Evolutionary conservation across 371 early-diverging fungal species (phyloP).

Genomic region (Zopfochytrium polystomum): DNA sequence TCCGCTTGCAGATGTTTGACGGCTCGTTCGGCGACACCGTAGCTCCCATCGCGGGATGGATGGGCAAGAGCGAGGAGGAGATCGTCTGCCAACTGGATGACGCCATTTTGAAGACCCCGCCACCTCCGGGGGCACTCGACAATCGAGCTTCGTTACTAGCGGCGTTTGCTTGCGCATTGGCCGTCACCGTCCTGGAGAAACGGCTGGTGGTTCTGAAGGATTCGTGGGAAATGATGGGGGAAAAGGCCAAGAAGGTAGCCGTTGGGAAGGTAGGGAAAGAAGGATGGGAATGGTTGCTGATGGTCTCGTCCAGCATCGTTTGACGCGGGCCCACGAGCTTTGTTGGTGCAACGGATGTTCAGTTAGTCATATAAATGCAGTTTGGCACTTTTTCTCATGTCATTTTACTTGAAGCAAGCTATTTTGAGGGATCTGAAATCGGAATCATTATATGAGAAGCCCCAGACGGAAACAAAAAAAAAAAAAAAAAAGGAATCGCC

Average conservation of each 20-base stretch:
- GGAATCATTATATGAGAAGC: too few species aligned
- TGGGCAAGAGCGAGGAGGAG: neutral
- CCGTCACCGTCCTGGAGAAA: slow-evolving; percentile 19
- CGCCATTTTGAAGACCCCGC: neutral
- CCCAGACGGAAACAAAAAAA: too few species aligned
- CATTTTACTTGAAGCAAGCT: too few species aligned
- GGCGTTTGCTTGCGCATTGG: slow-evolving; percentile 13
- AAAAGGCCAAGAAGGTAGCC: slow-evolving; percentile 19
- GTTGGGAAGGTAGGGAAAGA: slow-evolving; percentile 3
- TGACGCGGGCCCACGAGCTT: too few species aligned
- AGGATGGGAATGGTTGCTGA: slow-evolving; percentile 6
- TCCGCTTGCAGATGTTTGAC: neutral
- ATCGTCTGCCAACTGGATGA: neutral
- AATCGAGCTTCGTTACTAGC: neutral
- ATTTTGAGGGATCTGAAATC: too few species aligned
- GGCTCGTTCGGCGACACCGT: neutral
- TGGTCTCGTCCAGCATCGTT: neutral
- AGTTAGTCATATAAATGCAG: too few species aligned
- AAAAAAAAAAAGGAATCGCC: too few species aligned
- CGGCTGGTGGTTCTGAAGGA: slow-evolving; percentile 14
- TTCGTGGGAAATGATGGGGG: slow-evolving; percentile 33
- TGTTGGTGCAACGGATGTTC: too few species aligned
- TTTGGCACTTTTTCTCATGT: too few species aligned
- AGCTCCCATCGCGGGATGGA: neutral
- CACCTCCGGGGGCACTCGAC: neutral